Percentiles rank a stretch among this genome's conserved stretches.
phyloP scores from a whole-genome alignment of 2,329 filamentous ascomycete genomes.

The Sporothrix pallida region DNA sequence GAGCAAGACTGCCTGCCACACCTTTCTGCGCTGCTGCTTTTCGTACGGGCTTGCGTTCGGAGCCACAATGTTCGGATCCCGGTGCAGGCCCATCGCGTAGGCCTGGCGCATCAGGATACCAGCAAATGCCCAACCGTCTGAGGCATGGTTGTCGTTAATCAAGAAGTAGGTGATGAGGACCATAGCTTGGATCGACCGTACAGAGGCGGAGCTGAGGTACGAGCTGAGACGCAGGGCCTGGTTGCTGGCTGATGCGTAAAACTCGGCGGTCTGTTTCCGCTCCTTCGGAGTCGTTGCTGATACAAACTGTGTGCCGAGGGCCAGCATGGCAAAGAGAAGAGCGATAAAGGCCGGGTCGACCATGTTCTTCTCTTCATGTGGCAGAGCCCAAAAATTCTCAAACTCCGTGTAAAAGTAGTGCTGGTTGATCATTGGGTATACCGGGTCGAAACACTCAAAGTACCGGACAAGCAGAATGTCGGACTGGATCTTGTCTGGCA shows the following conservation, averaged over 20 bases:
- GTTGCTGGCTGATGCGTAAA: conserved; percentile 80
- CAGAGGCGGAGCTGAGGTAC: conserved; percentile 75
- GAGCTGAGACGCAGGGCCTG: conserved; percentile 77
- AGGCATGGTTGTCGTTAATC: conserved; percentile 85
- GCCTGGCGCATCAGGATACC: conserved; percentile 78
- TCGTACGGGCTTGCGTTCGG: conserved; percentile 71
- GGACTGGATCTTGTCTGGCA: conserved; percentile 77
- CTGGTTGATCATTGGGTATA: conserved; percentile 80
- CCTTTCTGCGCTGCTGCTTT: conserved; percentile 77
- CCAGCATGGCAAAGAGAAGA: conserved; percentile 77
- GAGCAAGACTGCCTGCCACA: conserved; percentile 81
- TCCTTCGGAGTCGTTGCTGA: conserved; percentile 63
- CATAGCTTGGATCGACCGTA: conserved; percentile 79
- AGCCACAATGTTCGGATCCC: conserved; percentile 75
- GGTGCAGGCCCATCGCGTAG: conserved; percentile 80
- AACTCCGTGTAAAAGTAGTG: conserved; percentile 79
- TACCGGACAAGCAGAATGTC: conserved; percentile 70
- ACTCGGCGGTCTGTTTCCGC: conserved; percentile 76
- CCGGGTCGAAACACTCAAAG: conserved; percentile 75
- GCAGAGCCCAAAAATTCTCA: conserved; percentile 74
- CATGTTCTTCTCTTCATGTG: conserved; percentile 60
- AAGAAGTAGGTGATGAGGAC: conserved; percentile 82
- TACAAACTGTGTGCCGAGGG: conserved; percentile 79
- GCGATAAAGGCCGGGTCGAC: conserved; percentile 73
- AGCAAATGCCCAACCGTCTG: conserved; percentile 81